phyloP scores from a whole-genome alignment of 2,329 filamentous ascomycete species.

The Lachnellula arida region DNA sequence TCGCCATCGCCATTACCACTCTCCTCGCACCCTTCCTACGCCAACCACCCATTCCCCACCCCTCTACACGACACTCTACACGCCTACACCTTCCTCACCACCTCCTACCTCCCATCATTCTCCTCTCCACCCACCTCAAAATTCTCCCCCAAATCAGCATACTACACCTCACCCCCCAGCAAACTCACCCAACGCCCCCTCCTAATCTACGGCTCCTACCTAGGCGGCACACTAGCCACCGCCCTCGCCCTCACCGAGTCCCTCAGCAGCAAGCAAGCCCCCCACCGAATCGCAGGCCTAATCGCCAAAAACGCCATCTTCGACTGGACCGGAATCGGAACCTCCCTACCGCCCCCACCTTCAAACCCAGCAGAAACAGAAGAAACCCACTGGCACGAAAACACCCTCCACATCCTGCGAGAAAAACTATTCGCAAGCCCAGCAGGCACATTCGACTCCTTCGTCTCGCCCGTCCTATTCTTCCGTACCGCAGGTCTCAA shows the following conservation, averaged over 20 bases:
- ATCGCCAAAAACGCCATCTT: conserved; percentile 57
- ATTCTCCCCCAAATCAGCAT: conserved; percentile 3
- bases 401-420: conserved; percentile 29
- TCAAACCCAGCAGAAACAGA: neutral
- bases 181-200: conserved; percentile 19
- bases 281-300: conserved; percentile 43
- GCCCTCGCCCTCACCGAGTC: conserved; percentile 55
- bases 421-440: conserved; percentile 47
- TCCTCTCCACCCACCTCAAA: neutral
- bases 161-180: neutral
- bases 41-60: conserved; percentile 43
- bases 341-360: conserved; percentile 35
- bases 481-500: conserved; percentile 47
- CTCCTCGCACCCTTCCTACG: conserved; percentile 10
- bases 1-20: conserved; percentile 7
- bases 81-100: conserved; percentile 40
- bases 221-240: conserved; percentile 53
- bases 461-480: conserved; percentile 54
- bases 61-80: conserved; percentile 53
- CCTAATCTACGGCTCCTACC: conserved; percentile 50
- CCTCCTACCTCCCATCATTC: conserved; percentile 14
- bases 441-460: conserved; percentile 51
- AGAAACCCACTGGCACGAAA: conserved; percentile 13
- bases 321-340: conserved; percentile 59
- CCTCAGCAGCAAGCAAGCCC: conserved; percentile 35